Conservation (phyloP, 345 rosid genomes). For the Sonneratia caseolaris region DNA sequence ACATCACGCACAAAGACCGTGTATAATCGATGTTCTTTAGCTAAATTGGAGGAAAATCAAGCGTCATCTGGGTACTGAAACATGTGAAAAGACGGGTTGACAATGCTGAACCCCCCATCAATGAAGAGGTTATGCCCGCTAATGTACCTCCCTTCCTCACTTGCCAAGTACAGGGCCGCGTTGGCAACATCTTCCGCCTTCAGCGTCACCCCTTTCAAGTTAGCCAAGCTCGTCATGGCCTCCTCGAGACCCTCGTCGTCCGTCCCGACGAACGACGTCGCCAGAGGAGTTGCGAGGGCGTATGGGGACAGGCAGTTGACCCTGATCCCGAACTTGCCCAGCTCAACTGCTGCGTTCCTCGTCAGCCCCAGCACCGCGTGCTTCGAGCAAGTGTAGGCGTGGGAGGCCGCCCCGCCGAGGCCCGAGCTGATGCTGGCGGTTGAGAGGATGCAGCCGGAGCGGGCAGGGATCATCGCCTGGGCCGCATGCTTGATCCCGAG, state of each 20-base stretch:
- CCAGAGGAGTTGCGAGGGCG: slow-evolving; percentile 31
- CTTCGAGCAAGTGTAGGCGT: slow-evolving; percentile 38
- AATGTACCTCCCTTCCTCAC: slow-evolving; percentile 44
- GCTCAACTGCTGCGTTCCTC: slow-evolving; percentile 33
- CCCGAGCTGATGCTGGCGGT: slow-evolving; percentile 23
- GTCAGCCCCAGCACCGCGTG: slow-evolving; percentile 45
- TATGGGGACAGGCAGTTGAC: slow-evolving; percentile 44
- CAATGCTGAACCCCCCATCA: slow-evolving; percentile 38
- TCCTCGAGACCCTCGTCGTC: slow-evolving; percentile 22
- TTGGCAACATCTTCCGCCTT: slow-evolving; percentile 39
- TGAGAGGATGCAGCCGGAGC: slow-evolving; percentile 27
- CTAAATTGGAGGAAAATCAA: too few relatives aligned
- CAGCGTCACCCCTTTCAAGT: slow-evolving; percentile 32
- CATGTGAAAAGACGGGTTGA: slow-evolving; percentile 24
- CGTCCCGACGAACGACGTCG: slow-evolving; percentile 20
- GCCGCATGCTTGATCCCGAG: slow-evolving; percentile 36
- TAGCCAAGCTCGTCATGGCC: slow-evolving; percentile 8
- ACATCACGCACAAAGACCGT: too few relatives aligned
- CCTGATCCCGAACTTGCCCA: slow-evolving; percentile 42
- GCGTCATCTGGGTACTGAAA: slow-evolving; percentile 19
- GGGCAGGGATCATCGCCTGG: slow-evolving; percentile 27
- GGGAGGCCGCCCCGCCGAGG: slow-evolving; percentile 14
- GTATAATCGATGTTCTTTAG: too few relatives aligned
- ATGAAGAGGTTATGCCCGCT: slow-evolving; percentile 40
- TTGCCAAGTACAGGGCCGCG: slow-evolving; percentile 37